Evolutionary conservation across 2,329 filamentous ascomycete genomes (phyloP), one percentile per base, ranked within the genome.

Genomic region (Fusarium circinatum): DNA sequence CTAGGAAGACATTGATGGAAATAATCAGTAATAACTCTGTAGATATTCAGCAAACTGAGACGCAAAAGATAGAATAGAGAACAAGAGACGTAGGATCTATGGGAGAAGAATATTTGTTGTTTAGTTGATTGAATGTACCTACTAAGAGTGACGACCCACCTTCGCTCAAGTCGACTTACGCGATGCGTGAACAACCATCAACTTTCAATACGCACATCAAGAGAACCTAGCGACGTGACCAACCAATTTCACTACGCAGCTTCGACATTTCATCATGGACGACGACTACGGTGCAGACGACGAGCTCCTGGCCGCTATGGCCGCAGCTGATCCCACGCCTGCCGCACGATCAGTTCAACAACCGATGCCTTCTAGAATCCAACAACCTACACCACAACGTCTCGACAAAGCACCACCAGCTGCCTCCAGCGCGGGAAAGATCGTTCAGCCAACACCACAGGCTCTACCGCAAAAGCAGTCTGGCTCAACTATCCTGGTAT

Each of bases 371-470:
- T 84, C 82, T 69, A 84, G 77, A 65, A 83, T 85, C 44, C 83
- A 83, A 70, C 84, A 85, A 73, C 88, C 85, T 4, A 87, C 81
- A 20, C 89, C 89, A 2, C 90, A 91, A 75, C 85, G 86, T 12
- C 83, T 91, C 41, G 88, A 90, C 75, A 86, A 82, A 69, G 83
- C 83, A 63, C 85, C 86, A 22, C 83, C 85, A n/a, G 76, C 82
- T 28, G 80, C 82, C 14, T 77, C 80, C 11, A 73, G 81, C 7
- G 81, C 80, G 44, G 79, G 85, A 44, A 92, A 91, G 78, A 87
- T 97, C 32, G 91, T 96, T 39, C 96, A 98, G 82, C 95, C 95
- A 17, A 97, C 92, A 65, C 96, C 95, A 2, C 95, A 98, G 84
- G 92, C 90, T n/a, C 87, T 98, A 7, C 89, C 94, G 1, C 88